Conservation (phyloP, 768 basidiomycete genomes). For the Jaapia argillacea region DNA sequence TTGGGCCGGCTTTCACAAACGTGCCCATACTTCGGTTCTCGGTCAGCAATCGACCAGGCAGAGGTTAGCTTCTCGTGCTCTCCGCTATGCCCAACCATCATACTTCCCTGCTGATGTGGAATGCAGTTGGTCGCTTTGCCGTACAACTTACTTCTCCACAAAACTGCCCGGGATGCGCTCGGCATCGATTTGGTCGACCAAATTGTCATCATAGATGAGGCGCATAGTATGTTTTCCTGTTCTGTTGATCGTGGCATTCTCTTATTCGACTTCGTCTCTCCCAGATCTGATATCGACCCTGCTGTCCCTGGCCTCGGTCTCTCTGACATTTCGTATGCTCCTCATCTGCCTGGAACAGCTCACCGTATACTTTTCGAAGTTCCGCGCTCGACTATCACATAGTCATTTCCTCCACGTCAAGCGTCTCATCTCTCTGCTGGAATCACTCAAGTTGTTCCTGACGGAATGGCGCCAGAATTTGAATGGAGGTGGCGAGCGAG, state of each 20-base stretch:
- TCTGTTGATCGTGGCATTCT: no score
- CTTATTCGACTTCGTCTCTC: no score
- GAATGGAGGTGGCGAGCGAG: not conserved
- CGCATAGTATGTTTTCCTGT: constrained; percentile 79
- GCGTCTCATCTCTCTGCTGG: constrained; percentile 65
- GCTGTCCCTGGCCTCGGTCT: constrained; percentile 72
- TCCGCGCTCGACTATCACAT: constrained; percentile 66
- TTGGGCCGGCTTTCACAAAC: constrained; percentile 58
- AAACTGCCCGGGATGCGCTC: constrained; percentile 73
- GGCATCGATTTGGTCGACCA: constrained; percentile 81
- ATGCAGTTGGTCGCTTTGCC: constrained; percentile 80
- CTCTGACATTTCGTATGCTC: constrained; percentile 48
- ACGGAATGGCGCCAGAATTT: no score
- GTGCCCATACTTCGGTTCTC: constrained; percentile 91
- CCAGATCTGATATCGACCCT: constrained; percentile 85
- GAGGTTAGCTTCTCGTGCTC: constrained; percentile 41
- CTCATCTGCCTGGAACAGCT: constrained; percentile 64
- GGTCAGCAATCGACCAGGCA: constrained; percentile 82
- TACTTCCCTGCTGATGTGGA: not conserved
- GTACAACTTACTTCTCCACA: constrained; percentile 85
- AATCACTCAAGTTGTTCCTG: no score
- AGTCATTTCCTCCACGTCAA: constrained; percentile 71
- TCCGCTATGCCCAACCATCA: not conserved
- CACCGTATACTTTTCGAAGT: constrained; percentile 63
- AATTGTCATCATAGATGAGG: constrained; percentile 89